Evolutionary conservation across 225 moss, liverwort and hornwort genomes (phyloP), one percentile per base, ranked within the genome.

Genomic region (Sphagnum tenellum): DNA sequence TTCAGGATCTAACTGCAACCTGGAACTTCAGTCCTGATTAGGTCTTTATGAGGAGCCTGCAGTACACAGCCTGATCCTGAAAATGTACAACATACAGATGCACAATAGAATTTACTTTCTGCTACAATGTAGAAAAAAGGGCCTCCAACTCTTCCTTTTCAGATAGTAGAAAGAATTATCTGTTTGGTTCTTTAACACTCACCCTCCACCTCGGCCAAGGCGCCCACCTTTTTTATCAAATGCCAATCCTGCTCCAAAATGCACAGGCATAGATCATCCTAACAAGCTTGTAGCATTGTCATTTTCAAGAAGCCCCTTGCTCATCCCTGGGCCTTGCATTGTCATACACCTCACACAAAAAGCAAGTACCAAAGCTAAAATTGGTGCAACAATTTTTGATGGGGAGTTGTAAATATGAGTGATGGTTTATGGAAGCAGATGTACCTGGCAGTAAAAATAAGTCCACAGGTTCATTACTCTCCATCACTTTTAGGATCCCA

Each of bases 171-270:
- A 29, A 29, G 29, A 29, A 29, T 29, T 29, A 29, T 29, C 29
- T 29, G 29, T 1, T 29, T 29, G 29, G 29, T 29, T 29, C 29
- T 29, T 29, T 29, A 29, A 29, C 55, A 69, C 75, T 82, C 83
- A 90, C 96, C 98, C 98, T 81, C 98, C 98, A 73, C 98, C 98
- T 65, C 98, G 93, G 60, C 98, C 98, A 69, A 93, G 90, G 12
- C 98, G 83, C 75, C 87, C 78, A 61, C 98, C 98, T 62, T 71
- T 75, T 60, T 75, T 78, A 70, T 98, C 98, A 74, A 93, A 89
- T 29, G 86, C 90, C 76, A 98, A 81, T 61, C 98, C 93, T 98
- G 83, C 67, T 66, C 54, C 63, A 64, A 57, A 45, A 48, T 56
- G 57, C 9, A 45, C 44, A 62, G 6, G 61, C 5, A 45, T 9